phyloP scores from a whole-genome alignment of 2,329 filamentous ascomycete genomes.

The Diaporthe velutina region DNA sequence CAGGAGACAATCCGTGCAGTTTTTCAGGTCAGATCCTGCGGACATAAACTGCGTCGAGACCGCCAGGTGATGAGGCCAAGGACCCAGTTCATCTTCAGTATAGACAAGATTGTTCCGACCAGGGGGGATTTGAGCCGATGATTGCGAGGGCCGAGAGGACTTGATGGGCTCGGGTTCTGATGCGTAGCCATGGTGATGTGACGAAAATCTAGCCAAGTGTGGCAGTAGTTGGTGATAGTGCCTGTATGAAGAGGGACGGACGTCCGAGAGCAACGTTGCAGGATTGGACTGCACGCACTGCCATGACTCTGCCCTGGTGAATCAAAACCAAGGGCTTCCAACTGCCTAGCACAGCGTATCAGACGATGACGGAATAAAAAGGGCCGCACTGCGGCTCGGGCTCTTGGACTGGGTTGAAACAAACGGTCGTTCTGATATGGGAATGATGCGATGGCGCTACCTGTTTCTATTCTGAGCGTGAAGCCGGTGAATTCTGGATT shows the following conservation, averaged over 20 bases:
- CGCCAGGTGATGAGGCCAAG: neutral
- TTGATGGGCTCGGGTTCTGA: neutral
- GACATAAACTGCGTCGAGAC: neutral
- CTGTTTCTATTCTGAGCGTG: constrained; percentile 21
- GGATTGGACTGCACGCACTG: constrained; percentile 10
- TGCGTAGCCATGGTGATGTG: constrained; percentile 2
- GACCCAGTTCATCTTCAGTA: neutral
- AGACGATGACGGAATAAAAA: constrained; percentile 17
- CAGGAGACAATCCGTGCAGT: neutral
- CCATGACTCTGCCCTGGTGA: neutral
- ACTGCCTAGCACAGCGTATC: constrained; percentile 3
- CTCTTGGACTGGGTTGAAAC: constrained; percentile 27
- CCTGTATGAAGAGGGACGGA: constrained; percentile 23
- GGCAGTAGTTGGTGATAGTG: neutral
- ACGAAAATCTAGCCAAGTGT: neutral
- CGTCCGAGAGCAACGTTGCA: constrained; percentile 33
- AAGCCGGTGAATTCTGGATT: neutral
- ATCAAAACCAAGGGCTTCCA: neutral
- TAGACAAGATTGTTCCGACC: neutral
- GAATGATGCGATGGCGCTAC: constrained; percentile 22
- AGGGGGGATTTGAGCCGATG: neutral
- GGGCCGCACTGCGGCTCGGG: constrained; percentile 11
- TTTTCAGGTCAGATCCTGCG: neutral
- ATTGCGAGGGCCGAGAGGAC: neutral
- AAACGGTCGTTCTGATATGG: constrained; percentile 11